Conservation (phyloP, 75 land plant species). For the Gnetum montanum region DNA sequence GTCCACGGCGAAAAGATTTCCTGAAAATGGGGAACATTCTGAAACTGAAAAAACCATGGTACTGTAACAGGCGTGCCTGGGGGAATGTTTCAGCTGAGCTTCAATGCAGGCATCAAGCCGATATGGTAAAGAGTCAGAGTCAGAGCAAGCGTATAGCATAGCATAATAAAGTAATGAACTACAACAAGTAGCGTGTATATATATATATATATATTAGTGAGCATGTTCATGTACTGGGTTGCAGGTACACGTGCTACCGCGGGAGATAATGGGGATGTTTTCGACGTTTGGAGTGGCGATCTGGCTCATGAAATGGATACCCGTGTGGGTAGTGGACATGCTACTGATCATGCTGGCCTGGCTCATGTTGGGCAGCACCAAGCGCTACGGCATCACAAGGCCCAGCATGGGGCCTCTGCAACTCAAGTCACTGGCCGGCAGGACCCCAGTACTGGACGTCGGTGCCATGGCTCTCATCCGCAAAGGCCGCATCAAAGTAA, state of each 20-base stretch:
- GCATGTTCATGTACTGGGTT: too few relatives aligned
- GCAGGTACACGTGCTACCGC: conserved; percentile 65
- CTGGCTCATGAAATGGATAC: conserved; percentile 46
- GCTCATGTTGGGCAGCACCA: conserved; percentile 35
- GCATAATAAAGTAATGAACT: too few relatives aligned
- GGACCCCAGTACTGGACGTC: conserved; percentile 35
- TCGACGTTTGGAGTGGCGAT: conserved; percentile 58
- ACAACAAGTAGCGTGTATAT: too few relatives aligned
- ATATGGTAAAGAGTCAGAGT: too few relatives aligned
- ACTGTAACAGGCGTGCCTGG: too few relatives aligned
- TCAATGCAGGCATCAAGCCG: too few relatives aligned
- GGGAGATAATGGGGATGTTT: conserved; percentile 58
- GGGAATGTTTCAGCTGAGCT: too few relatives aligned
- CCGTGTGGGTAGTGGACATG: conserved; percentile 47
- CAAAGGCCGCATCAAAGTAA: conserved; percentile 36
- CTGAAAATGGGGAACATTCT: too few relatives aligned
- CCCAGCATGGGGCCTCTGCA: conserved; percentile 57
- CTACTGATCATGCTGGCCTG: conserved; percentile 33
- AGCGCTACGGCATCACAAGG: conserved; percentile 29
- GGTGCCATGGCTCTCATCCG: conserved; percentile 25
- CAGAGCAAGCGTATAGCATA: too few relatives aligned
- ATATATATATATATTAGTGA: too few relatives aligned
- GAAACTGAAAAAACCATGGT: too few relatives aligned
- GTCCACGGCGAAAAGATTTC: too few relatives aligned
- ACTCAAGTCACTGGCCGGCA: conserved; percentile 39